Percentiles rank a stretch among this genome's conserved stretches.
These are phyloP conservation scores for Physaria fendleri DNA, from an alignment of 345 rosid genomes.

Conservation along the genomic window DNA sequence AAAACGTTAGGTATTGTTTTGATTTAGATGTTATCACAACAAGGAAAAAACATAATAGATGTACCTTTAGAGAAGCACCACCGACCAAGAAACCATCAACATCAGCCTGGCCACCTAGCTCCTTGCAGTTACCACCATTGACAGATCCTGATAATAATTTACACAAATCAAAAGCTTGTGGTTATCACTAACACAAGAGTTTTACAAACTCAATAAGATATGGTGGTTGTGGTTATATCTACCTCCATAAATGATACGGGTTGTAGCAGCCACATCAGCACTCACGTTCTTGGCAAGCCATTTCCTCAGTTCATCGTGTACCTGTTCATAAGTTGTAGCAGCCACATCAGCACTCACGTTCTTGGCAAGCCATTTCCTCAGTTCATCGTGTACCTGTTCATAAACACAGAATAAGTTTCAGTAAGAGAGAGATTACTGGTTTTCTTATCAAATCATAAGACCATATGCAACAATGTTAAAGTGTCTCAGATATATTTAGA, in stretches of 20 bases:
- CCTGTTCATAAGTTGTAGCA: no score
- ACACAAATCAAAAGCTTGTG: neutral
- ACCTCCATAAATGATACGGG: constrained; percentile 94
- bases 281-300: constrained; percentile 70
- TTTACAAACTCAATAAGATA: no score
- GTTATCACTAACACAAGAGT: no score
- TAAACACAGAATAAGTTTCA: neutral
- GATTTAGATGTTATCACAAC: neutral
- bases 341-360: constrained; percentile 66
- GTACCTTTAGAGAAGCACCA: constrained; percentile 82
- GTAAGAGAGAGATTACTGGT: neutral
- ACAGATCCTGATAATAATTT: constrained; percentile 53
- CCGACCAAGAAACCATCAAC: constrained; percentile 92
- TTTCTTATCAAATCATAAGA: neutral
- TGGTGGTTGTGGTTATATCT: neutral
- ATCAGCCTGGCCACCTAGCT: constrained; percentile 63
- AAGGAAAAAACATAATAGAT: neutral
- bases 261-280: constrained; percentile 61
- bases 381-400: constrained; percentile 64
- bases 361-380: constrained; percentile 80
- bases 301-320: constrained; percentile 76
- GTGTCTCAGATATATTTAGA: neutral
- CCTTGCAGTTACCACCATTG: constrained; percentile 78
- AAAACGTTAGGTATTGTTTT: neutral
- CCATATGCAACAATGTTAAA: neutral